Evolutionary conservation across 345 rosid genomes (phyloP).

Genomic region (Aquilaria malaccensis): DNA sequence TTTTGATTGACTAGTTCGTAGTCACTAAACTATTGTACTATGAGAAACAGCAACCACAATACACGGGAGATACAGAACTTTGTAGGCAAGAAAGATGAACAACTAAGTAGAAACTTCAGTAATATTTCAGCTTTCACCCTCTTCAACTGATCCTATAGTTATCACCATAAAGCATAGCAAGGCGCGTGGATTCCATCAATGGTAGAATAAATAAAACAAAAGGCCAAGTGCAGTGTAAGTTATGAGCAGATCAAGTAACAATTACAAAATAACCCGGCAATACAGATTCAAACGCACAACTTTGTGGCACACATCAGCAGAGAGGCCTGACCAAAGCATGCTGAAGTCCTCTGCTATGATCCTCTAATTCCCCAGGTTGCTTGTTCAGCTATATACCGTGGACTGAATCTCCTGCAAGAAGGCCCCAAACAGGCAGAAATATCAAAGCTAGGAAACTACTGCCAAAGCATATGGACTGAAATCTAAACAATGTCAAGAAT

Average conservation of each 20-base stretch:
- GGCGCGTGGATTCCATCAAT: conserved; percentile 42
- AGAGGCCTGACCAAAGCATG: conserved; percentile 62
- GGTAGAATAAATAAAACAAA: conserved; percentile 5
- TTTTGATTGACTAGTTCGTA: conserved; percentile 11
- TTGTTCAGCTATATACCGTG: conserved; percentile 4
- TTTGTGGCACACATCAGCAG: conserved; percentile 51
- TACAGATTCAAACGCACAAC: conserved; percentile 58
- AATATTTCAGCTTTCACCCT: background rate
- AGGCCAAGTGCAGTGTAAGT: conserved; percentile 4
- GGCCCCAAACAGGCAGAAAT: background rate
- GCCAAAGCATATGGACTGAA: background rate
- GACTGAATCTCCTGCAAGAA: conserved; percentile 13
- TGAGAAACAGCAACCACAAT: conserved; percentile 9
- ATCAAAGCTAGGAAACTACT: background rate
- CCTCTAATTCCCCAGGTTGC: conserved; percentile 13
- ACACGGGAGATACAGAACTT: conserved; percentile 4
- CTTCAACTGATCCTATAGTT: conserved; percentile 45
- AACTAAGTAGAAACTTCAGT: conserved; percentile 3
- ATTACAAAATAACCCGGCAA: conserved; percentile 86
- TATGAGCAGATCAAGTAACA: conserved; percentile 3
- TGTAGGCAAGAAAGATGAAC: conserved; percentile 5
- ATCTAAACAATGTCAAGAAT: background rate
- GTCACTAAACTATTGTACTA: conserved; percentile 11
- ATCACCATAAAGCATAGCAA: conserved; percentile 28
- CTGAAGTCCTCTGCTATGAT: conserved; percentile 22